These are phyloP conservation scores for Podospora anserina DNA, from an alignment of 495 filamentous ascomycete species.

Conservation along the genomic window DNA sequence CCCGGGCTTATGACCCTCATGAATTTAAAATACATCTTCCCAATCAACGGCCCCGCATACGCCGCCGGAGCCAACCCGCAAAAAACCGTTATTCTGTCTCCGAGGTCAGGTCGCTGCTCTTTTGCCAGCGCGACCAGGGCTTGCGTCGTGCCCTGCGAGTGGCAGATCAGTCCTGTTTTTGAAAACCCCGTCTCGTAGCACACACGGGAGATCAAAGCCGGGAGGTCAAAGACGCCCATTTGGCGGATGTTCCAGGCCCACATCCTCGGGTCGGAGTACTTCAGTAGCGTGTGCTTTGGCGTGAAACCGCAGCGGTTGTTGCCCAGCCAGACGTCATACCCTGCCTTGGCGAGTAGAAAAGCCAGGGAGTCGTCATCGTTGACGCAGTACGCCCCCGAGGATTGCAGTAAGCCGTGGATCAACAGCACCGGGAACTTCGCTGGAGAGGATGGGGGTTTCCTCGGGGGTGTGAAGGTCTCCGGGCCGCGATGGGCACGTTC, in stretches of 20 bases:
- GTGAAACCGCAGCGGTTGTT: conserved; percentile 89
- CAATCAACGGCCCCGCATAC: conserved; percentile 83
- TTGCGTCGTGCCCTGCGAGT: conserved; percentile 91
- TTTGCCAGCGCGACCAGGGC: conserved; percentile 88
- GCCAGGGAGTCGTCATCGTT: conserved; percentile 90
- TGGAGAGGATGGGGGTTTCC: conserved; percentile 24
- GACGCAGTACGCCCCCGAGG: conserved; percentile 79
- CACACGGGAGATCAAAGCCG: conserved; percentile 81
- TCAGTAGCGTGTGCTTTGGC: conserved; percentile 69
- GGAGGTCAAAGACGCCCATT: conserved; percentile 88
- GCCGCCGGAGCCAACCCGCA: conserved; percentile 90
- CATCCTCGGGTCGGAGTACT: conserved; percentile 80
- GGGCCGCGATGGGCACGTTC: conserved; percentile 42
- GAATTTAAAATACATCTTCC: conserved; percentile 88
- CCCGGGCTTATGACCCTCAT: conserved; percentile 74
- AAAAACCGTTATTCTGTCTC: conserved; percentile 81
- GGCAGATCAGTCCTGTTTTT: conserved; percentile 78
- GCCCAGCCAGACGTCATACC: conserved; percentile 96
- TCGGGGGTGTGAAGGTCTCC: conserved; percentile 36
- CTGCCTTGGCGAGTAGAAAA: conserved; percentile 86
- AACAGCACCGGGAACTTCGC: conserved; percentile 84
- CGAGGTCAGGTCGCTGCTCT: conserved; percentile 86
- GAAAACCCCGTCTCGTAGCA: conserved; percentile 77
- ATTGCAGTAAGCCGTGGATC: conserved; percentile 86
- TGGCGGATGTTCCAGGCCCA: conserved; percentile 97